Evolutionary conservation across 345 rosid genomes (phyloP), one percentile per base, ranked within the genome.

Genomic region (Euphorbia tirucalli): DNA sequence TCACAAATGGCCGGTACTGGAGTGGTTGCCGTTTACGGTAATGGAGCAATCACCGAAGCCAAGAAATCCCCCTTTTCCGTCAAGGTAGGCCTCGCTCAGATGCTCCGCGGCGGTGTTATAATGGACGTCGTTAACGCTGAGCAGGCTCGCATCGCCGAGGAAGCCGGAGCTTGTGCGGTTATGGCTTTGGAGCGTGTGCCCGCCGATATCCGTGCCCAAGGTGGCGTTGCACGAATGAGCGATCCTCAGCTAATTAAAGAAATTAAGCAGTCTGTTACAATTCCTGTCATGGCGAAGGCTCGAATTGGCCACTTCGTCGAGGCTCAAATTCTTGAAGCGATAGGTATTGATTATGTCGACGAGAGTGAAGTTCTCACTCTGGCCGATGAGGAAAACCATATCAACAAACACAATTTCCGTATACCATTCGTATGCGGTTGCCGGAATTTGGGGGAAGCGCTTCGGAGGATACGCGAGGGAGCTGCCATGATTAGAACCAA

Each of bases 401-500:
- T 88, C 72, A 89, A 92, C 83, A 92, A 92, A 55, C 93, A 92
- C 52, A 92, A 92, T 25, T 92, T 89, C 81, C 71, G 87, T 35
- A 81, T 88, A 59, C 97, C 97, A 3, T 92, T 93, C 68, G 96
- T 93, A 4, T 91, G 97, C 41, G 95, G 93, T 1, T 91, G 95
- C 77, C 81, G 96, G 31, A 91, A 89, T 41, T 78, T 91, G 32
- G 97, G 97, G 5, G 95, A 91, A 66, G 97, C 96, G 2, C 78
- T 91, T 46, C 57, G 95, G 28, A 62, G 95, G 72, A 83, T 89
- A 65, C 88, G 91, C 4, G 97, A 91, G 69, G 93, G 95, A 6
- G 91, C 97, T 0, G 93, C 93, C 1, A 91, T 91, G 97, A 91
- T 91, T 32, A 75, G 97, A 19, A 91, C 97, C 18, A 89, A 91